phyloP scores from a whole-genome alignment of 768 basidiomycete species.

The Gymnopilus dilepis region DNA sequence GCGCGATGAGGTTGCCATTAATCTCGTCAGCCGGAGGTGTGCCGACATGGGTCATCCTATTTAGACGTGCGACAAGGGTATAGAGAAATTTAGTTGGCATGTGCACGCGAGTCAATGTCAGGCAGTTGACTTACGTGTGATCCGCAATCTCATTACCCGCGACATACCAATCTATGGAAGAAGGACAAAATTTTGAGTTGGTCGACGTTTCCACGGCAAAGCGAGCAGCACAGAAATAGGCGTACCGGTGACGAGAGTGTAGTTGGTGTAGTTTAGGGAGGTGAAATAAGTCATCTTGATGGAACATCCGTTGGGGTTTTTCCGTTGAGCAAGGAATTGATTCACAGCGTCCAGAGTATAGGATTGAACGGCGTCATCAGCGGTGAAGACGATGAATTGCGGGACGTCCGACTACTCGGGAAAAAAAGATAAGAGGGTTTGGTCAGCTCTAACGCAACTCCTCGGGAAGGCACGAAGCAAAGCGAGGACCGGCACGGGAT shows the following conservation, averaged over 20 bases:
- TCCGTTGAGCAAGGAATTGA: constrained; percentile 74
- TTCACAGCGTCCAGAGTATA: constrained; percentile 79
- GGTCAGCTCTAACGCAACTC: not conserved
- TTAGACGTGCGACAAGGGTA: constrained; percentile 4
- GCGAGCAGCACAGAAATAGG: constrained; percentile 3
- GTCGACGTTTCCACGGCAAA: not conserved
- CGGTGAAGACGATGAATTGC: constrained; percentile 75
- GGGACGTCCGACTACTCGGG: constrained; percentile 57
- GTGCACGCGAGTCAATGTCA: constrained; percentile 8
- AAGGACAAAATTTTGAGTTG: constrained; percentile 8
- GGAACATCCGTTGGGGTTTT: constrained; percentile 78
- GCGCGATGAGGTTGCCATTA: constrained; percentile 77
- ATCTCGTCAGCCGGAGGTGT: constrained; percentile 66
- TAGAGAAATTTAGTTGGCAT: constrained; percentile 8
- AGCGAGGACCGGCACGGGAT: not conserved
- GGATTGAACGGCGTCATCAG: constrained; percentile 77
- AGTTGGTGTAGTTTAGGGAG: constrained; percentile 76
- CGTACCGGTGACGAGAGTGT: constrained; percentile 67
- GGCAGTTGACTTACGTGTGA: constrained; percentile 61
- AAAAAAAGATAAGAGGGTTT: constrained; percentile 10
- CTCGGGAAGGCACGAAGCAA: not conserved
- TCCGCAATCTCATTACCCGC: constrained; percentile 86
- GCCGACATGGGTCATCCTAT: constrained; percentile 80
- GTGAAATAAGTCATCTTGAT: constrained; percentile 81
- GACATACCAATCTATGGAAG: constrained; percentile 68